A percentile compares a stretch with the other conserved stretches of the same genome.
Conservation (phyloP, 129 eudicot genomes). For the Lactuca saligna region DNA sequence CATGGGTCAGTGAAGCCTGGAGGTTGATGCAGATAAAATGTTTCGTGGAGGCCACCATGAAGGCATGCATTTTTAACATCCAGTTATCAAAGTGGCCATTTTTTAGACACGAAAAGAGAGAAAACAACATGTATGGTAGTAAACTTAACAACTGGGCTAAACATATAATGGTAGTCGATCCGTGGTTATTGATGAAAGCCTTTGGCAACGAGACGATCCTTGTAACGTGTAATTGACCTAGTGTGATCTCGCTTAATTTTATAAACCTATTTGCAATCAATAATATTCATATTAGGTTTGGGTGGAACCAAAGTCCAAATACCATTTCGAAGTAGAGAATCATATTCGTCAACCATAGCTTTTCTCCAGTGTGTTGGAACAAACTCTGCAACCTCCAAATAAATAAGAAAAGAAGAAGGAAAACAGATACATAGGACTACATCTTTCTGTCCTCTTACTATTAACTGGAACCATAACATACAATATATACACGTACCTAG, state of each 20-base stretch:
- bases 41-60: background rate
- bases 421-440: too few species aligned
- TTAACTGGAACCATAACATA: too few species aligned
- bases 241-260: background rate
- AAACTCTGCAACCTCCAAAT: too few species aligned
- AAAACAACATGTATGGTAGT: background rate
- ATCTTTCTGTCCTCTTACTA: too few species aligned
- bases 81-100: background rate
- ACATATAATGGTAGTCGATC: slow-evolving; percentile 1
- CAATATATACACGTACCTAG: too few species aligned
- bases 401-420: too few species aligned
- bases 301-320: background rate
- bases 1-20: background rate
- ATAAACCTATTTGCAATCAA: background rate
- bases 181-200: background rate
- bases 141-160: background rate
- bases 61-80: background rate
- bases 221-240: background rate
- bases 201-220: background rate
- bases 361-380: background rate
- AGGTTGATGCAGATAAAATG: background rate
- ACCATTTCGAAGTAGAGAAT: background rate
- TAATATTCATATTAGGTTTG: background rate
- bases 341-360: background rate
- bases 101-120: background rate